phyloP scores from a whole-genome alignment of 352 stramenopile species.

The Globisporangium solare region DNA sequence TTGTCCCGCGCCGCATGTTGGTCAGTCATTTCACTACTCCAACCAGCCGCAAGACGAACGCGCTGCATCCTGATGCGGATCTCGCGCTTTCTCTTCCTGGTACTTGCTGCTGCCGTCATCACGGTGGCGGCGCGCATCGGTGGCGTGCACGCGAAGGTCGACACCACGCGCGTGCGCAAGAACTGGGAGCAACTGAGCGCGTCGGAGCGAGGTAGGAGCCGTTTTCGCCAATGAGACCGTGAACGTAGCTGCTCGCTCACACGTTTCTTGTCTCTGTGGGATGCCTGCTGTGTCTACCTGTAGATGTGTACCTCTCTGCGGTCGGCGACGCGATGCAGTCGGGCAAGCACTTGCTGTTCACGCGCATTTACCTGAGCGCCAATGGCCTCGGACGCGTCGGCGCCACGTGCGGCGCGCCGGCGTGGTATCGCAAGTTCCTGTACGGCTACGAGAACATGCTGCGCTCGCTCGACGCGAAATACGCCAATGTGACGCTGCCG shows the following conservation, averaged over 20 bases:
- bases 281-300: neutral
- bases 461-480: slow-evolving; percentile 35
- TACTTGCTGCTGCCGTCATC: slow-evolving; percentile 1
- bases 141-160: neutral
- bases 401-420: slow-evolving; percentile 40
- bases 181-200: slow-evolving; percentile 16
- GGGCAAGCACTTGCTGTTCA: slow-evolving; percentile 48
- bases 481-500: slow-evolving; percentile 45
- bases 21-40: too few species aligned
- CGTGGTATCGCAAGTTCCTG: slow-evolving; percentile 68
- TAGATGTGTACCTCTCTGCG: slow-evolving; percentile 43
- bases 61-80: slow-evolving; percentile 2
- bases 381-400: slow-evolving; percentile 30
- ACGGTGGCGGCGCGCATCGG: neutral
- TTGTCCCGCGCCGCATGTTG: too few species aligned
- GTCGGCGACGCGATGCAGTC: slow-evolving; percentile 47
- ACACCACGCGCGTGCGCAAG: slow-evolving; percentile 12
- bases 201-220: slow-evolving; percentile 5
- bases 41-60: too few species aligned
- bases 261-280: neutral
- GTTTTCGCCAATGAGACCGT: neutral
- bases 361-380: slow-evolving; percentile 48
- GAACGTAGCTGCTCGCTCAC: neutral
- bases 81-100: slow-evolving; percentile 5
- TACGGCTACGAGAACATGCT: slow-evolving; percentile 73